phyloP scores from a whole-genome alignment of 306 rosid species.

The Ammopiptanthus mongolicus region DNA sequence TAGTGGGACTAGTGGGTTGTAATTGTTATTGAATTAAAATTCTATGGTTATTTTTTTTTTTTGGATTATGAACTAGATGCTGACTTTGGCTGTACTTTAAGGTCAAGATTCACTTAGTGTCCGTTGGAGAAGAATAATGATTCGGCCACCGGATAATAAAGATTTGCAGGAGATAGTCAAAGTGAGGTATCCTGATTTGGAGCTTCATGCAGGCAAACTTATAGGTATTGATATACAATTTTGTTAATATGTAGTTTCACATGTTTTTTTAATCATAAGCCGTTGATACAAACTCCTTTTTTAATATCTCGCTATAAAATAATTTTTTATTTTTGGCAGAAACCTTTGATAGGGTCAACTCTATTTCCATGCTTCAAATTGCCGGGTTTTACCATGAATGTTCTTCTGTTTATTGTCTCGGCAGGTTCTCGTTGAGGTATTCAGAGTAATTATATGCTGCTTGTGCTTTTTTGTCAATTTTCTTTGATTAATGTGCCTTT shows the following conservation, averaged over 20 bases:
- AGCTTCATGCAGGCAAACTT: conserved; percentile 43
- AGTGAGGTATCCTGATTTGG: conserved; percentile 52
- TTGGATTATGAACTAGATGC: background rate
- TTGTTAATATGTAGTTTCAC: background rate
- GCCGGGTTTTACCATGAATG: conserved; percentile 37
- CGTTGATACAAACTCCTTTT: background rate
- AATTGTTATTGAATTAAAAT: background rate
- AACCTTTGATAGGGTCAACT: conserved; percentile 63
- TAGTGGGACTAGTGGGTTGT: too few relatives aligned
- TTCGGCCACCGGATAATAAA: conserved; percentile 48
- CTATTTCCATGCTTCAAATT: conserved; percentile 30
- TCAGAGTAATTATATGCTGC: background rate
- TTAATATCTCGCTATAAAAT: background rate
- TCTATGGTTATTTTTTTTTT: background rate
- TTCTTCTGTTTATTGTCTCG: conserved; percentile 35
- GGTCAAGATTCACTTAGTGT: conserved; percentile 57
- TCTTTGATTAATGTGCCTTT: background rate
- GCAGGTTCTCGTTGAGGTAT: conserved; percentile 80
- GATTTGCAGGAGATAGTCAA: conserved; percentile 63
- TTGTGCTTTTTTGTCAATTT: background rate
- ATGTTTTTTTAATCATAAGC: background rate
- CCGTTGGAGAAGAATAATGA: conserved; percentile 79
- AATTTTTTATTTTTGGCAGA: conserved; percentile 40
- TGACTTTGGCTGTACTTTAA: conserved; percentile 24
- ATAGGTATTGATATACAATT: conserved; percentile 40